Base-by-base conservation (phyloP, 2,329 filamentous ascomycete genomes). In the Hypoxylon sp. region DNA sequence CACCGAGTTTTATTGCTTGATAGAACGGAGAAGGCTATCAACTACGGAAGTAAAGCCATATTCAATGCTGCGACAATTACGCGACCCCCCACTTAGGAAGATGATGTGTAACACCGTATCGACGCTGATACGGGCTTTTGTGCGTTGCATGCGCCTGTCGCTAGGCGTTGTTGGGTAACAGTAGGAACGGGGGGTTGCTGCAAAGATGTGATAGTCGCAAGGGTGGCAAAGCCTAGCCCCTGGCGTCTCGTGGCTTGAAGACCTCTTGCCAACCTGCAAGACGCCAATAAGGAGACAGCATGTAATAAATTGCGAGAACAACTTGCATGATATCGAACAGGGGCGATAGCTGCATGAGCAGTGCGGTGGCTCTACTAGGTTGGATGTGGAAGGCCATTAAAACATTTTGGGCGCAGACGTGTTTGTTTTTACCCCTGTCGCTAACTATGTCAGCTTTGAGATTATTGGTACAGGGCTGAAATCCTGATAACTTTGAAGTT, bases 261-360 rank as follows among this genome's bases (percentile, higher is more conserved):
- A 38, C 62, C 17, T 49, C 67, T 55, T 50, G 51, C 59, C 46
- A 56, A 52, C 59, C 59, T 36, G 63, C 53, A 65, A 56, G 53
- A 68, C 59, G 23, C 68, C 69, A 73, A 70, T 67, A 68, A 64
- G 55, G 57, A 63, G 62, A 59, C 25, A 51, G 56, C 23, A 52
- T 51, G 60, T 23, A 60, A 61, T 61, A 67, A 63, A 69, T 60
- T 67, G 68, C 70, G 68, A 73, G 60, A 41, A 56, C 60, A 60
- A 67, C 63, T 65, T 72, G 72, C 71, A 74, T 70, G 60, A 60
- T 62, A 60, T 63, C 61, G 49, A 60, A 56, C 63, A 68, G 48
- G 70, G 67, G 56, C 41, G 10, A 17, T 2, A 14, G 36, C 34
- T 43, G 60, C 60, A 52, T 53, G 25, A 38, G 34, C 21, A 19